These are phyloP conservation scores for Boletus subparvulus DNA, from an alignment of 768 basidiomycete species.

Conservation along the genomic window DNA sequence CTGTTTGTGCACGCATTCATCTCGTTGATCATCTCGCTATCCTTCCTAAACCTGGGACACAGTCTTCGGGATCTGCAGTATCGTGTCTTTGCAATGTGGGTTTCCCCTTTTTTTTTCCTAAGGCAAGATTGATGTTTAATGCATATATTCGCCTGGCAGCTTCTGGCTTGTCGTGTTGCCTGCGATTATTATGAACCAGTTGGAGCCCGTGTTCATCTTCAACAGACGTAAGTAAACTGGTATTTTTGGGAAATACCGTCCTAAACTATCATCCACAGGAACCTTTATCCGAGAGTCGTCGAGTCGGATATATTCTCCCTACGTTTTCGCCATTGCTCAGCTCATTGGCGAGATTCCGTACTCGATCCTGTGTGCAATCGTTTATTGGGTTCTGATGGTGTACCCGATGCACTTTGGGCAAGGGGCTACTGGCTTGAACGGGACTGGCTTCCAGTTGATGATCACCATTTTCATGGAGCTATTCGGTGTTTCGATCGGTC, in stretches of 20 bases:
- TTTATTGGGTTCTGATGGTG: constrained; percentile 78
- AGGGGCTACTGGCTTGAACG: constrained; percentile 56
- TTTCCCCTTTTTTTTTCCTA: not conserved
- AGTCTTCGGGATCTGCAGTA: constrained; percentile 71
- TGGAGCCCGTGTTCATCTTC: constrained; percentile 77
- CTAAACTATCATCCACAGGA: constrained; percentile 21
- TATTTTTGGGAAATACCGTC: constrained; percentile 8
- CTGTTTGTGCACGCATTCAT: constrained; percentile 74
- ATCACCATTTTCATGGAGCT: constrained; percentile 70
- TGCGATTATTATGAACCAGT: constrained; percentile 69
- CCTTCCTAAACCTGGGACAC: constrained; percentile 73
- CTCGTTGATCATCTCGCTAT: constrained; percentile 70
- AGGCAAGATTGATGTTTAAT: not conserved
- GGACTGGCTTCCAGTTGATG: constrained; percentile 71
- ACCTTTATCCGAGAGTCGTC: constrained; percentile 61
- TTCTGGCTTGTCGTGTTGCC: constrained; percentile 70
- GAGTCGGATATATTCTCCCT: constrained; percentile 82
- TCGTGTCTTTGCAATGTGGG: constrained; percentile 76
- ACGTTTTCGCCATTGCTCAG: constrained; percentile 82
- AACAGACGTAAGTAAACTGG: constrained; percentile 48
- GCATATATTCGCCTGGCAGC: constrained; percentile 28
- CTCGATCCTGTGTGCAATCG: constrained; percentile 62
- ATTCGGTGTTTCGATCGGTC: constrained; percentile 71
- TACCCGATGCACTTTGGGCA: constrained; percentile 69
- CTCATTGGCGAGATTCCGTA: constrained; percentile 81